A percentile compares a stretch with the other conserved stretches of the same genome.
Evolutionary conservation across 805 yeast genomes (phyloP).

Genomic region (Ogataea polymorpha): DNA sequence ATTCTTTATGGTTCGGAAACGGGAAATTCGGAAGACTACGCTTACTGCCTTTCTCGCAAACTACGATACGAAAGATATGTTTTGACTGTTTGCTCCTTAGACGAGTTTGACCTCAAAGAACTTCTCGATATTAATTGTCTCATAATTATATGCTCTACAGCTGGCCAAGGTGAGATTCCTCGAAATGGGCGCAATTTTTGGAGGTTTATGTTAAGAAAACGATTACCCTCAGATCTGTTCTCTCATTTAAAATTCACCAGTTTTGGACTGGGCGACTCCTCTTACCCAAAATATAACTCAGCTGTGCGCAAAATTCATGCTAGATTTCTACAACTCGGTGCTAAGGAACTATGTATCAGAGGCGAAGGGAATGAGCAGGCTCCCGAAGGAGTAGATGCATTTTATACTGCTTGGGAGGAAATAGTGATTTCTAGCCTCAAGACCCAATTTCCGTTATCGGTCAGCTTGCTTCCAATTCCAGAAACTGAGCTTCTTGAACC

Average conservation of each 20-base stretch:
- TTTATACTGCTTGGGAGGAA: constrained; percentile 70
- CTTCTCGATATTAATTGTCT: constrained; percentile 47
- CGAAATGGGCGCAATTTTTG: constrained; percentile 70
- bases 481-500: constrained; percentile 39
- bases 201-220: constrained; percentile 66
- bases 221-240: constrained; percentile 57
- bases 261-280: constrained; percentile 92
- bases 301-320: constrained; percentile 83
- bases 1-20: constrained; percentile 90
- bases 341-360: constrained; percentile 61
- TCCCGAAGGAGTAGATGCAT: constrained; percentile 72
- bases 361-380: constrained; percentile 90
- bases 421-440: constrained; percentile 38
- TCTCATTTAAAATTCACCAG: constrained; percentile 62
- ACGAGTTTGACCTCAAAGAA: constrained; percentile 55
- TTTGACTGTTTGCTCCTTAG: constrained; percentile 50
- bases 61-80: constrained; percentile 52
- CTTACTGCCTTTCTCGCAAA: constrained; percentile 55
- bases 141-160: constrained; percentile 74
- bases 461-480: constrained; percentile 30
- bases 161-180: constrained; percentile 95
- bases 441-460: constrained; percentile 35
- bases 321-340: constrained; percentile 80
- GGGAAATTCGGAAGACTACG: constrained; percentile 86
- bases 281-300: constrained; percentile 83